Conservation (phyloP, 768 basidiomycete species). For the Pholiota microspora region DNA sequence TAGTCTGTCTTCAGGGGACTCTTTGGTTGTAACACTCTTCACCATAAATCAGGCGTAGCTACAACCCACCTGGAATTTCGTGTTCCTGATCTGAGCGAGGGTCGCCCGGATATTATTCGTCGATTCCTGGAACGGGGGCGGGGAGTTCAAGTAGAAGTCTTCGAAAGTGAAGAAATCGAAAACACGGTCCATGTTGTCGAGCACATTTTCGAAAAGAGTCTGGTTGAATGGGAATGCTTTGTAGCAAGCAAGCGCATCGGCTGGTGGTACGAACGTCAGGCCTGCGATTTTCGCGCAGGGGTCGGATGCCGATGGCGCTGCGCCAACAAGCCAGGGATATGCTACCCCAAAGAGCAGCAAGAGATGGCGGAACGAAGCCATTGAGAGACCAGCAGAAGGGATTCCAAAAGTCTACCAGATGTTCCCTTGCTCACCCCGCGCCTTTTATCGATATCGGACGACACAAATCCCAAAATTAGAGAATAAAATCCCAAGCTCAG, state of each 20-base stretch:
- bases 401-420: not conserved
- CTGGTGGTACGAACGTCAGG: slow-evolving; percentile 45
- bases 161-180: slow-evolving; percentile 58
- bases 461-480: not conserved
- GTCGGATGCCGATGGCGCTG: slow-evolving; percentile 26
- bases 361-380: not conserved
- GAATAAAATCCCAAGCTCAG: not conserved
- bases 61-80: slow-evolving; percentile 40
- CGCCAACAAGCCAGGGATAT: slow-evolving; percentile 5
- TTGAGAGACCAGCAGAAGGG: not conserved
- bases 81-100: slow-evolving; percentile 45
- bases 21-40: slow-evolving; percentile 24
- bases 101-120: slow-evolving; percentile 52
- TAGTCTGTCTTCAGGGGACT: no score
- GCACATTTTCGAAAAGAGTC: slow-evolving; percentile 52
- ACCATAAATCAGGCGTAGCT: not conserved
- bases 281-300: slow-evolving; percentile 39
- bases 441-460: not conserved
- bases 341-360: slow-evolving; percentile 1
- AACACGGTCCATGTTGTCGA: slow-evolving; percentile 43
- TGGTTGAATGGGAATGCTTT: slow-evolving; percentile 58
- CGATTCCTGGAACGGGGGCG: slow-evolving; percentile 54
- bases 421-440: not conserved
- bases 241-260: slow-evolving; percentile 56
- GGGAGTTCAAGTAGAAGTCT: slow-evolving; percentile 47